Evolutionary conservation across 75 land plant species (phyloP).

Genomic region (Selaginella moellendorffii): DNA sequence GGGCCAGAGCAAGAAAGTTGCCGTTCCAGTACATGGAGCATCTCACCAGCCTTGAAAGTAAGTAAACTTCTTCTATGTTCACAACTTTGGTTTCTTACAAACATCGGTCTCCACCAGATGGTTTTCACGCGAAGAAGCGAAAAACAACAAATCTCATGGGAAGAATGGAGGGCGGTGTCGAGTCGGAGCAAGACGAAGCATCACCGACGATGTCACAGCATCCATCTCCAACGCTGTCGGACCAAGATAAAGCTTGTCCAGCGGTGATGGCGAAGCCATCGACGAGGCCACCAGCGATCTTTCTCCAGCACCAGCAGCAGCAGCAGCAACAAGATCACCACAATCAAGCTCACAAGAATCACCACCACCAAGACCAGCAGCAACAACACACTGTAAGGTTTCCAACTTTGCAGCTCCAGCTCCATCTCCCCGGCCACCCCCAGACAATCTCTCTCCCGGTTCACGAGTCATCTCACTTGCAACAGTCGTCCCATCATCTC

Average conservation of each 20-base stretch:
- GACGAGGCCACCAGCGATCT: background rate
- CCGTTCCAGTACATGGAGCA: background rate
- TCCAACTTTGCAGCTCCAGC: background rate
- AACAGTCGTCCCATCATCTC: no score
- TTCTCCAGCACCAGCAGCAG: background rate
- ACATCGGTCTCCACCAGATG: conserved; percentile 16
- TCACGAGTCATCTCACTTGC: no score
- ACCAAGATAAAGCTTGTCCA: background rate
- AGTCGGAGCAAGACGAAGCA: conserved; percentile 44
- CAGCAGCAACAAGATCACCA: background rate
- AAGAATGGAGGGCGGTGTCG: no score
- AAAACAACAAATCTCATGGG: conserved; percentile 21
- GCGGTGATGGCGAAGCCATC: no score
- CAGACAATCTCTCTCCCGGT: background rate
- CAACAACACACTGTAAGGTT: background rate
- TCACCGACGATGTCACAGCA: conserved; percentile 9
- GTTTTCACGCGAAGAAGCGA: conserved; percentile 31
- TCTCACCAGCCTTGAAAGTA: background rate
- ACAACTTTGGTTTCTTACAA: background rate
- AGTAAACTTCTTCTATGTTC: background rate
- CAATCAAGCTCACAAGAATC: no score
- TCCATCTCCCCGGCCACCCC: conserved; percentile 1
- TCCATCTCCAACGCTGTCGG: background rate
- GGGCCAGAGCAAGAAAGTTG: background rate
- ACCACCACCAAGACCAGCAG: background rate